Base-by-base conservation (phyloP, 495 filamentous ascomycete genomes). In the Neurospora sp. region DNA sequence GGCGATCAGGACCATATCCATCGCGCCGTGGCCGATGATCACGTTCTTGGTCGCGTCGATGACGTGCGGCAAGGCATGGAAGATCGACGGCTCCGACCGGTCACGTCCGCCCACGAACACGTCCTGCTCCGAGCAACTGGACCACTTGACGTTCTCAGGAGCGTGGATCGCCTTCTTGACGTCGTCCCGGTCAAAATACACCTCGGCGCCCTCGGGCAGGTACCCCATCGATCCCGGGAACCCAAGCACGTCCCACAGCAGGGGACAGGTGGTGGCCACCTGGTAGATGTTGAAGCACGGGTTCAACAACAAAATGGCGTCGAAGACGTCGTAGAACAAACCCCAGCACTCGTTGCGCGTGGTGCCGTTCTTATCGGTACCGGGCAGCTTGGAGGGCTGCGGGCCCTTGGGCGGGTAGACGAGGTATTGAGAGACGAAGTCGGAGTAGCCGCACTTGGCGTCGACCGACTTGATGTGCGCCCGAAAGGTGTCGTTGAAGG, bases 231-330 rank as follows among this genome's bases (percentile, higher is more conserved):
- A 80, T 22, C 90, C 90, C 0, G 91, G 89, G 61, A 79, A 80
- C 39, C 79, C 93, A 69, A 94, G 89, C 0, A 90, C 87, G 73
- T 91, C 88, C 88, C 87, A 93, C 3, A 91, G 84, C 47, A 90
- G 80, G 0, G 93, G 93, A 79, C 93, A 96, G 45, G 88, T 92
- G 71, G 89, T 90, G 27, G 89, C 86, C 22, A 96, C 85, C 71
- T 93, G 89, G 81, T 94, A 95, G 65, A 91, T 82, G 83, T 93
- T 89, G 83, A 92, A 96, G 83, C 93, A 95, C 0, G 93, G 93
- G 82, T 95, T 96, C 39, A 91, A 80, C 39, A 82, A 72, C 31
- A 83, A 77, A 20, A 85, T 86, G 37, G 90, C 92, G 18, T 82
- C 78, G 18, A 73, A 72, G 70, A 92, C 86, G 44, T 87, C 83